Evolutionary conservation across 352 stramenopile species (phyloP), one percentile per base, ranked within the genome.

Genomic region (Labyrinthula sp.): DNA sequence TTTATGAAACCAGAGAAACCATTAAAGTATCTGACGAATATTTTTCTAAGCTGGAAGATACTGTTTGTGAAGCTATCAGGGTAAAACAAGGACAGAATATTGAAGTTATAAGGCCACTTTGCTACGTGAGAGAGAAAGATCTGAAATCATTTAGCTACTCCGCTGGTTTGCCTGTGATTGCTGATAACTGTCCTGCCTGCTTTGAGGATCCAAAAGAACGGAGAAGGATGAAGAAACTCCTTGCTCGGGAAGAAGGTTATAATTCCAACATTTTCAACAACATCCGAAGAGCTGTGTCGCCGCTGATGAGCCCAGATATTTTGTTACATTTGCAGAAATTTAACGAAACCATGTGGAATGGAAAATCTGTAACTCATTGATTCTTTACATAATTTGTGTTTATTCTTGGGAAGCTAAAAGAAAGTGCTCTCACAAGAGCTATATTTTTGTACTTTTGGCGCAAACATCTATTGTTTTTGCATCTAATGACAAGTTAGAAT

Each of bases 111-210:
- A 77, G 88, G 2, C 88, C 87, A 12, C 64, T 97, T 15, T 81
- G 79, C 1, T 95, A 95, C 63, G 78, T 81, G 33, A 77, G 88
- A 15, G 88, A 97, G 66, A 71, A 73, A 40, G 64, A 88, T 30
- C 79, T 88, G 45, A 88, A 85, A 52, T 73, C 75, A 39, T 92
- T 88, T 67, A 67, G 69, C 0, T 73, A 72, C 26, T 67, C 73
- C 40, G 76, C 74, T 30, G 73, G 82, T 10, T 63, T 96, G 14
- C 86, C 85, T 3, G 72, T 97, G 20, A 95, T 97, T 47, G 95
- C 95, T 59, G 88, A 97, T 60, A 97, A 96, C 64, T 97, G 86
- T 54, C 88, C 88, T 8, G 88, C 88, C 7, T 97, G 86, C 66
- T 97, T 97, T 52, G 86, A 95, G 61, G 77, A 93, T 6, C 54